These are phyloP conservation scores for Flueggea neowawraea DNA, from an alignment of 441 rosid genomes.

Conservation along the genomic window DNA sequence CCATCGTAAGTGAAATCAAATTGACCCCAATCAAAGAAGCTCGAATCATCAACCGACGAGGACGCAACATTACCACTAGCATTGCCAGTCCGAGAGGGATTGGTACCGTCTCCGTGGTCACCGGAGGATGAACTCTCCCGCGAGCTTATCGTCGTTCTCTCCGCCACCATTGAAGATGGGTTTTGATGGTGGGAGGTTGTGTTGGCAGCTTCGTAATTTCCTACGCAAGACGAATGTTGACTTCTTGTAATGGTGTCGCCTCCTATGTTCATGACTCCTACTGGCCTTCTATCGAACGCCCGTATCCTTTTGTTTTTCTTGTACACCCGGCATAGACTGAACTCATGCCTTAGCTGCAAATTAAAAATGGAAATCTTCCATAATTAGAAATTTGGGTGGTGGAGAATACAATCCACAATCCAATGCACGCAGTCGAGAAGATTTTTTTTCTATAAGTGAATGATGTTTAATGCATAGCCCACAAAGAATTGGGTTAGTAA, in stretches of 20 bases:
- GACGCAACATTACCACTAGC: too few relatives aligned
- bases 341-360: constrained; percentile 35
- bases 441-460: too few relatives aligned
- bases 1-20: too few relatives aligned
- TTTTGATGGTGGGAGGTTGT: not conserved
- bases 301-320: constrained; percentile 37
- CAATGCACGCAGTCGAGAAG: too few relatives aligned
- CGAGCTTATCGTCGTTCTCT: too few relatives aligned
- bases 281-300: constrained; percentile 64
- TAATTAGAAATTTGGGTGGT: not conserved
- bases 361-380: not conserved
- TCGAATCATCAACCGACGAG: not conserved
- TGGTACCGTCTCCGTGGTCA: constrained; percentile 3
- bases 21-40: not conserved
- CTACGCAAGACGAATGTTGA: not conserved
- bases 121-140: constrained; percentile 12
- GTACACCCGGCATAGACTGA: constrained; percentile 49
- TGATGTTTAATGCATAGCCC: too few relatives aligned
- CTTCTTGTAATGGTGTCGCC: not conserved
- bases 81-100: too few relatives aligned
- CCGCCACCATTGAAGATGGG: not conserved
- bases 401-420: too few relatives aligned
- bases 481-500: too few relatives aligned
- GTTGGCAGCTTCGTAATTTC: not conserved
- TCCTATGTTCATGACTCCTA: not conserved